A percentile compares a stretch with the other conserved stretches of the same genome.
These are phyloP conservation scores for Endoconidiophora laricicola DNA, from an alignment of 2,329 filamentous ascomycete species.

Conservation along the genomic window DNA sequence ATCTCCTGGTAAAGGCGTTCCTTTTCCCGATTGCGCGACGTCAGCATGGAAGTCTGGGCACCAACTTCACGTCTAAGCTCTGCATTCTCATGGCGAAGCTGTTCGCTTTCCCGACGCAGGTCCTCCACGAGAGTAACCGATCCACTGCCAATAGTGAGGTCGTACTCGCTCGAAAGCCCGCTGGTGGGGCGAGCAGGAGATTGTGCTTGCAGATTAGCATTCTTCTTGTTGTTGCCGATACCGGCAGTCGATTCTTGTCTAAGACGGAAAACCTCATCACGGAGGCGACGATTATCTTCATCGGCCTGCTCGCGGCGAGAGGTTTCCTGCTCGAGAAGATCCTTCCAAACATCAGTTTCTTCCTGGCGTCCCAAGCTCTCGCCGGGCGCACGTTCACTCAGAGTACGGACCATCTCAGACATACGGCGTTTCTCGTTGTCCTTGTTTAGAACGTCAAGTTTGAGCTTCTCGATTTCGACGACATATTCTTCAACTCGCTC, in stretches of 20 bases:
- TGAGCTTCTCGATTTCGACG: constrained; percentile 65
- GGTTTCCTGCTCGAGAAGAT: constrained; percentile 82
- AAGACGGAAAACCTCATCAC: constrained; percentile 67
- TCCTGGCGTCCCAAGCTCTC: constrained; percentile 38
- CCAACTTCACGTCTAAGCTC: constrained; percentile 83
- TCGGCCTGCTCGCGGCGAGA: constrained; percentile 77
- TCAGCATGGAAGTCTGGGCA: constrained; percentile 93
- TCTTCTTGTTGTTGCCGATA: constrained; percentile 30
- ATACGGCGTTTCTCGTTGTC: constrained; percentile 78
- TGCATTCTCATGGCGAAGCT: constrained; percentile 79
- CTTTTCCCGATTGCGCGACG: constrained; percentile 86
- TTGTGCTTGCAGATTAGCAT: constrained; percentile 25
- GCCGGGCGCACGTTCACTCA: constrained; percentile 32
- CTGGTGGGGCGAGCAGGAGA: constrained; percentile 35
- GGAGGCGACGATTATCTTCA: constrained; percentile 68
- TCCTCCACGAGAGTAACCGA: constrained; percentile 63
- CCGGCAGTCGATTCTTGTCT: constrained; percentile 35
- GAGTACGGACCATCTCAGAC: constrained; percentile 54
- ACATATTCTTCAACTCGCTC: constrained; percentile 77
- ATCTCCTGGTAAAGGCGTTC: constrained; percentile 93
- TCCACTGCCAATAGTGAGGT: constrained; percentile 32
- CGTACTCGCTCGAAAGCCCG: constrained; percentile 31
- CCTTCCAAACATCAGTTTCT: constrained; percentile 79
- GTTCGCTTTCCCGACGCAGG: constrained; percentile 48
- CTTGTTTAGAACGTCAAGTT: constrained; percentile 58